Evolutionary conservation across 164 flowering plant species (phyloP), one percentile per base, ranked within the genome.

Genomic region (Vitis rupestris): DNA sequence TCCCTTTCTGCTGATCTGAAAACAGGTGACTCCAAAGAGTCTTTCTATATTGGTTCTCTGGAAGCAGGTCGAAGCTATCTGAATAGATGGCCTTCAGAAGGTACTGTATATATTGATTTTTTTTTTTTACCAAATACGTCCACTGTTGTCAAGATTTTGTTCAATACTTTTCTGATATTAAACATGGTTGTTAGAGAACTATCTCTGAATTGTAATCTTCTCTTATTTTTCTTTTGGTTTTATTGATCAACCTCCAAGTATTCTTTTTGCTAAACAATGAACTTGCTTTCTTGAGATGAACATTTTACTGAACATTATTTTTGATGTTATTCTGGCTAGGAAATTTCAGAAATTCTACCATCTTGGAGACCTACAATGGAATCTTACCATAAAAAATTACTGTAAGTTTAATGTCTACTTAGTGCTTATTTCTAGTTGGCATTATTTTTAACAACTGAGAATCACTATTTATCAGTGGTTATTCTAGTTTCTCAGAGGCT

Each of bases 81-180:
- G 63, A 91, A 93, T 82, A 93, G 88, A 72, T 93, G 98, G 97
- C 98, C 98, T 71, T 60, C 86, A 19, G 81, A 81, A 80, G 97
- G 98, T 93, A 81, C 16, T 52, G 1, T 59, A 50, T 61, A 10
- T n/a, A 37, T 37, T 37, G 44, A 37, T 19, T 58, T 48, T n/a
- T 64, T 13, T 64, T 63, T 29, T 15, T 17, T 54, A 12, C 4
- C 31, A 9, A n/a, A 10, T 59, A 11, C 4, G n/a, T 10, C 14
- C 11, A 54, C 23, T 63, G 8, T 19, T n/a, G 19, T 59, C 27
- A 23, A 23, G 57, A 54, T 55, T 37, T 55, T 17, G 48, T 49
- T 13, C 59, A 6, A 23, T 47, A 37, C 48, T 51, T 31, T 59
- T 54, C 12, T n/a, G 15, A 50, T 11, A 4, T 54, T 13, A 10